These are phyloP conservation scores for Begonia masoniana DNA, from an alignment of 306 rosid genomes.

Conservation along the genomic window DNA sequence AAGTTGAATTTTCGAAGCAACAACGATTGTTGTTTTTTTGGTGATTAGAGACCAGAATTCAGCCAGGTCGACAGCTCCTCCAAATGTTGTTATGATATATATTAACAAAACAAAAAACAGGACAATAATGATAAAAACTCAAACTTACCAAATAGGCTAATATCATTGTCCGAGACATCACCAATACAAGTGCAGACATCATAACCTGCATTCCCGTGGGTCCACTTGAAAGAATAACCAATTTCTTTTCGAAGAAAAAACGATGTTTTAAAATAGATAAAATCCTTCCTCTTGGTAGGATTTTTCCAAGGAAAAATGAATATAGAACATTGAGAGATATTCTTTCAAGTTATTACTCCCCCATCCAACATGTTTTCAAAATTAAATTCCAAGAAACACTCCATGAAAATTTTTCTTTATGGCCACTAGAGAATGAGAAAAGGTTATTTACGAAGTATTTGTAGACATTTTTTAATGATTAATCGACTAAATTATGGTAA, in stretches of 20 bases:
- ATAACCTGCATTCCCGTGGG: slow-evolving; percentile 49
- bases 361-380: too few species aligned
- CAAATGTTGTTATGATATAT: background rate
- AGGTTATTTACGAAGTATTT: too few species aligned
- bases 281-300: background rate
- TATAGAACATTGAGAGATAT: too few species aligned
- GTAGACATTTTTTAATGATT: too few species aligned
- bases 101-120: background rate
- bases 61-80: background rate
- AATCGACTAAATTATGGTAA: too few species aligned
- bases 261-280: slow-evolving; percentile 1
- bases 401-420: too few species aligned
- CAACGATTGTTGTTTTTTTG: background rate
- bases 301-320: too few species aligned
- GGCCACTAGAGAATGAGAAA: too few species aligned
- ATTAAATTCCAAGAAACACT: too few species aligned
- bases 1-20: background rate
- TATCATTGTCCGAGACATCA: slow-evolving; percentile 28
- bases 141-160: slow-evolving; percentile 53
- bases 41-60: background rate
- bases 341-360: too few species aligned
- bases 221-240: slow-evolving; percentile 21
- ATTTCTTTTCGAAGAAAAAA: background rate
- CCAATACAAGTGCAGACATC: slow-evolving; percentile 67
- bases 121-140: background rate